Percentiles rank a stretch among this genome's conserved stretches.
Conservation (phyloP, 2,329 filamentous ascomycete species). For the Colletotrichum tropicale region DNA sequence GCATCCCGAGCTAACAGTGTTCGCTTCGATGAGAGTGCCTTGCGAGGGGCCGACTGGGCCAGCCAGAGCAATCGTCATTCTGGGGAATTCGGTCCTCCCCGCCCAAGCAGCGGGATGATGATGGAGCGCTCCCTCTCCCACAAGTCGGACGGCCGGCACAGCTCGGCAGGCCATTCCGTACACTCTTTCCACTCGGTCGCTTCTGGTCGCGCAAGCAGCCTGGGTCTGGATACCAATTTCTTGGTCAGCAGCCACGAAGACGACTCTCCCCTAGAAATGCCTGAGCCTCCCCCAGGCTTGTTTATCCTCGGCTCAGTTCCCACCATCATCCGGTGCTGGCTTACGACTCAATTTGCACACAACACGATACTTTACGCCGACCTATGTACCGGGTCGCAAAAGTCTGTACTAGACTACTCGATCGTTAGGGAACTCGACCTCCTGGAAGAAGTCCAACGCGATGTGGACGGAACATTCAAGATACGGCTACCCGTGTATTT, state of each 20-base stretch:
- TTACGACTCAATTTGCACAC: conserved; percentile 89
- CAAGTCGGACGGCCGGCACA: conserved; percentile 94
- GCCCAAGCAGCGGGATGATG: conserved; percentile 84
- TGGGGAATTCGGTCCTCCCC: conserved; percentile 77
- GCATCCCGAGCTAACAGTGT: conserved; percentile 96
- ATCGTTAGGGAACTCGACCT: conserved; percentile 79
- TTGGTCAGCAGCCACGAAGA: conserved; percentile 63
- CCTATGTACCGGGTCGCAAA: conserved; percentile 89
- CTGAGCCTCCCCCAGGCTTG: conserved; percentile 80
- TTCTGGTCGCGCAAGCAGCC: conserved; percentile 83
- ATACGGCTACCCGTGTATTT: conserved; percentile 86
- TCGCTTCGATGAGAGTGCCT: conserved; percentile 93
- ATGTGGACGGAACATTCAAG: conserved; percentile 68
- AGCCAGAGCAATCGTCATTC: conserved; percentile 80
- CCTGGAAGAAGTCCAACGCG: conserved; percentile 66
- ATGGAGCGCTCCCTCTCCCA: conserved; percentile 92
- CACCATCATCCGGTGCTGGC: conserved; percentile 94
- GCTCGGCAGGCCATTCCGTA: conserved; percentile 78
- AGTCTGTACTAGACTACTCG: conserved; percentile 78
- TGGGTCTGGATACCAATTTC: conserved; percentile 80
- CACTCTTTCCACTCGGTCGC: conserved; percentile 71
- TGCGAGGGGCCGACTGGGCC: conserved; percentile 85
- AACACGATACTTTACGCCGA: conserved; percentile 89
- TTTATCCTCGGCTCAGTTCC: conserved; percentile 89
- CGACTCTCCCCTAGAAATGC: conserved; percentile 73